Conservation (phyloP, 148 eudicot genomes). For the Salicornia ramosissima region DNA sequence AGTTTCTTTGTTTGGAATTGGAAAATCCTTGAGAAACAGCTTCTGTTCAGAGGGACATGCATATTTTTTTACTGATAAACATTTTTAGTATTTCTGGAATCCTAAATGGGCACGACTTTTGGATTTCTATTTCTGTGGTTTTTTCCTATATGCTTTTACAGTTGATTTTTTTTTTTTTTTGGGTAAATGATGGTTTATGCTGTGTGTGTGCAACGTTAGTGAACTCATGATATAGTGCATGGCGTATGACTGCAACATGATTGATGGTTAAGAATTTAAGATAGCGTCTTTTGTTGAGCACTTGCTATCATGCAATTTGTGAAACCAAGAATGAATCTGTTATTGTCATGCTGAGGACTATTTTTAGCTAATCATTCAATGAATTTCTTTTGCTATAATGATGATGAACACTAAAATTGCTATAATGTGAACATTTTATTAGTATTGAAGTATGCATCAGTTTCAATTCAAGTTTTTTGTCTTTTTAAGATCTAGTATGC, state of each 20-base stretch:
- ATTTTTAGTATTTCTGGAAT: background rate
- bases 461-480: background rate
- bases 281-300: background rate
- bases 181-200: background rate
- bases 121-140: background rate
- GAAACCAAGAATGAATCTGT: background rate
- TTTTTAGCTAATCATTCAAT: background rate
- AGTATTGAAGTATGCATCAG: background rate
- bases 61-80: background rate
- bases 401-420: background rate
- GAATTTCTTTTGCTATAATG: background rate
- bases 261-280: background rate
- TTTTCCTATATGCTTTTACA: background rate
- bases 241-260: background rate
- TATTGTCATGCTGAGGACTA: background rate
- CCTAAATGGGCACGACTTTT: background rate
- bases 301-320: background rate
- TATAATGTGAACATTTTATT: background rate
- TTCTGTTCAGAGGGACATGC: background rate
- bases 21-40: slow-evolving; percentile 1
- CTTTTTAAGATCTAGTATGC: background rate
- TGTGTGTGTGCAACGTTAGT: background rate
- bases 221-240: background rate
- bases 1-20: background rate
- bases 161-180: background rate